phyloP scores from a whole-genome alignment of 331 rosid genomes.

The Pyracantha coccinea region DNA sequence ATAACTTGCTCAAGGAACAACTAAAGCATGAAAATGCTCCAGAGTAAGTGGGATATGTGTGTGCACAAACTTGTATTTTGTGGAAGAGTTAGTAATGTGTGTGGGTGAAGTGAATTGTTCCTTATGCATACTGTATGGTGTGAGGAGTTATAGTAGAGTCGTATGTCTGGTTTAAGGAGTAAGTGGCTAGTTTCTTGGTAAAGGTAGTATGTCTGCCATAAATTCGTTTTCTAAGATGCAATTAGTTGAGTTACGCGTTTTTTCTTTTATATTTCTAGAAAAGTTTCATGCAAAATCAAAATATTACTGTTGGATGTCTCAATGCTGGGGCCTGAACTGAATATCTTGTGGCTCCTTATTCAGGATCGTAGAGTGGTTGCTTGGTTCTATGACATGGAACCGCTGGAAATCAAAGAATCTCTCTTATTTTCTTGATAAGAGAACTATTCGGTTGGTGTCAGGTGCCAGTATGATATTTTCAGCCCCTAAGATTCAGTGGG shows the following conservation, averaged over 20 bases:
- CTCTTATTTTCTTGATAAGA: slow-evolving; percentile 27
- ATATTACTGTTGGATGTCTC: neutral
- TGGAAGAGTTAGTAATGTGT: neutral
- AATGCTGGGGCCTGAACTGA: neutral
- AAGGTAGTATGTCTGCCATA: neutral
- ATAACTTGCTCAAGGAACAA: slow-evolving; percentile 9
- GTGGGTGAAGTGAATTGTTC: neutral
- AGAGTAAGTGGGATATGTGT: slow-evolving; percentile 17
- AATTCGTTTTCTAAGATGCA: neutral
- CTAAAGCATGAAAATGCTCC: slow-evolving; percentile 10
- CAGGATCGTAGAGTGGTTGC: slow-evolving; percentile 24
- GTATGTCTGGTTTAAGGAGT: neutral
- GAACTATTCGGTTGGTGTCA: slow-evolving; percentile 28
- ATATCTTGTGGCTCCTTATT: slow-evolving; percentile 9
- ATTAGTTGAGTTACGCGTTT: neutral
- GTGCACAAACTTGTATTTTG: neutral
- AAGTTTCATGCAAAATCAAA: neutral
- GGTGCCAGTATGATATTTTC: slow-evolving; percentile 41
- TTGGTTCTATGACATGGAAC: slow-evolving; percentile 26
- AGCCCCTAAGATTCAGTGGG: slow-evolving; percentile 35
- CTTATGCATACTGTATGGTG: neutral
- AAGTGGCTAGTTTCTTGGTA: neutral
- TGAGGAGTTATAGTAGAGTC: neutral
- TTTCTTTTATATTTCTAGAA: neutral
- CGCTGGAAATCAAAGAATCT: slow-evolving; percentile 26